Percentiles rank a stretch among this genome's conserved stretches.
phyloP scores from a whole-genome alignment of 177 flowering plant genomes.

The Tripterygium wilfordii region DNA sequence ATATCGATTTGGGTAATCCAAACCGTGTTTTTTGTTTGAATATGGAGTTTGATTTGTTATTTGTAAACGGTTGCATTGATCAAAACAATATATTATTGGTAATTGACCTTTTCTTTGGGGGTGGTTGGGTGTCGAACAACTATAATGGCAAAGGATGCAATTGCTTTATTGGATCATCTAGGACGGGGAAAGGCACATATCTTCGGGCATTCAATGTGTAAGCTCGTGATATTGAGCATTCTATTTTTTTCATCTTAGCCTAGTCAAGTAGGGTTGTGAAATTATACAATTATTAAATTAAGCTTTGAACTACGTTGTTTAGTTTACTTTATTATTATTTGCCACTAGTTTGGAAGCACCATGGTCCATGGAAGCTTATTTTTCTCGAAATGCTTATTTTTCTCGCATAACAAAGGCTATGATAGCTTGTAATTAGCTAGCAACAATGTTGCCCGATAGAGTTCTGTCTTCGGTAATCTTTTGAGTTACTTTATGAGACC shows the following conservation, averaged over 20 bases:
- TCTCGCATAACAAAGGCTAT: conserved; percentile 87
- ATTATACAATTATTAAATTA: too few relatives aligned
- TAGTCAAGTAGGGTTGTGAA: too few relatives aligned
- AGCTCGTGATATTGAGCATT: conserved; percentile 13
- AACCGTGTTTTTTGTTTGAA: too few relatives aligned
- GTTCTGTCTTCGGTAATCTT: conserved; percentile 75
- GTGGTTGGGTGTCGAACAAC: conserved; percentile 63
- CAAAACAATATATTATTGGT: too few relatives aligned
- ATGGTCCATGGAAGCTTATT: not conserved
- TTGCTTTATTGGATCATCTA: conserved; percentile 86
- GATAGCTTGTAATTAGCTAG: conserved; percentile 93
- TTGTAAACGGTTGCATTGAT: too few relatives aligned
- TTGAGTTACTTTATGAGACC: too few relatives aligned
- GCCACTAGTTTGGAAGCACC: not conserved
- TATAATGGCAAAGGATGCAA: conserved; percentile 89
- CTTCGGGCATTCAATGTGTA: conserved; percentile 98
- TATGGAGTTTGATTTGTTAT: too few relatives aligned
- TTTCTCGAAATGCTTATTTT: too few relatives aligned
- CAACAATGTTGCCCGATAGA: conserved; percentile 80
- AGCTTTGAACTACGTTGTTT: too few relatives aligned
- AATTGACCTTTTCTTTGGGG: not conserved
- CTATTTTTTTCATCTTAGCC: not conserved
- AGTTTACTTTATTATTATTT: not conserved
- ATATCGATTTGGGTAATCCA: too few relatives aligned
- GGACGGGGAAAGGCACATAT: conserved; percentile 89